Evolutionary conservation across 2,329 filamentous ascomycete genomes (phyloP).

Genomic region (Botrytis tulipae): DNA sequence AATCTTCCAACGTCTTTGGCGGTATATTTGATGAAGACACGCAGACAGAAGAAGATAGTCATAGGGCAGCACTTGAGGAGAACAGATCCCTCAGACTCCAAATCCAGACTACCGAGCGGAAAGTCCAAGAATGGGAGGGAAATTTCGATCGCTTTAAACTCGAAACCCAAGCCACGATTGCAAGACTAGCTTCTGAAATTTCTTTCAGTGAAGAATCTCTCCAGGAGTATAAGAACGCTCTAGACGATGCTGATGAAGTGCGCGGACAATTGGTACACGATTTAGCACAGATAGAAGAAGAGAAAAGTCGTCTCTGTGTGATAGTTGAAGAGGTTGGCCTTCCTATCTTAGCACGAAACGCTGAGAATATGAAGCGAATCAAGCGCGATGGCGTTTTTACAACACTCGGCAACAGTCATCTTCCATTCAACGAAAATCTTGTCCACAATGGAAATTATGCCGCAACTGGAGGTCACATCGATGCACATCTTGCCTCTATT

Average conservation of each 20-base stretch:
- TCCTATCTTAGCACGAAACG: not conserved
- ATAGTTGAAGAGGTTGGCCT: not conserved
- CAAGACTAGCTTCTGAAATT: not conserved
- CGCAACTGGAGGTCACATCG: conserved; percentile 1
- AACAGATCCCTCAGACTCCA: not conserved
- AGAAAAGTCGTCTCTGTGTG: not conserved
- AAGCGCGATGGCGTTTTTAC: not conserved
- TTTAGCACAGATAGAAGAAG: not conserved
- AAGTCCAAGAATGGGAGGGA: not conserved
- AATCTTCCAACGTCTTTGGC: not conserved
- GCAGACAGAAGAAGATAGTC: not conserved
- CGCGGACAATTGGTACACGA: not conserved
- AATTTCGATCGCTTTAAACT: not conserved
- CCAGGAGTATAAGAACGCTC: not conserved
- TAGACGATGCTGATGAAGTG: not conserved
- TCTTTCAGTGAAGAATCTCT: not conserved
- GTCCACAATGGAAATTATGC: not conserved
- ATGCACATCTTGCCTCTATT: not conserved
- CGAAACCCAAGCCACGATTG: not conserved
- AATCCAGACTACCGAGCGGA: not conserved
- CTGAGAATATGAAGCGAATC: not conserved
- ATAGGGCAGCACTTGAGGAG: not conserved
- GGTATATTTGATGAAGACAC: not conserved
- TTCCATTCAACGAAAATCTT: not conserved
- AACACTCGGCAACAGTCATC: not conserved